Base-by-base conservation (phyloP, 73 alveolate species). In the Urostyla sp. region DNA sequence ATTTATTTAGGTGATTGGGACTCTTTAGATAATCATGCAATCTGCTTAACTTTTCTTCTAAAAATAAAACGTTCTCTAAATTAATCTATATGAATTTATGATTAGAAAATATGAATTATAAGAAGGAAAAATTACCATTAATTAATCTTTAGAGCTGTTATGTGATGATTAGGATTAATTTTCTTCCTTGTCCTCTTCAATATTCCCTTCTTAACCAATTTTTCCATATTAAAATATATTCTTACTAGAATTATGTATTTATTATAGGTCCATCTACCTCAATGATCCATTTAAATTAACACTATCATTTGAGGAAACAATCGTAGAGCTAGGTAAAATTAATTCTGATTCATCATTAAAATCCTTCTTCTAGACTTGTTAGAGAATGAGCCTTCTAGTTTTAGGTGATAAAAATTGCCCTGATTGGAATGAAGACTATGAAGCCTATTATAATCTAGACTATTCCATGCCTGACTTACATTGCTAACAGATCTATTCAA, bases 31-130 rank as follows among this genome's bases (percentile, higher is more conserved):
- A 31, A 16, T 69, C 83, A 69, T 27, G 5, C 67, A 69, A 27
- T 21, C 18, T 26, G 48, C 15, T 3, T 6, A 69, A 13, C 10
- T 69, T 44, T 6, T 69, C 83, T 23, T 69, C 83, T 36, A 69
- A 46, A 23, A 27, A 69, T 49, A 69, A 55, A 1, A 69, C 83
- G 49, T 69, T 69, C 54, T 69, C 83, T 32, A 69, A 34, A 36
- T 69, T 69, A 6, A 69, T 7, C 80, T 66, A 66, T 16, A 66
- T 40, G n/a, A 13, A 40, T 13, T 11, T 36, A 40, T 4, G 8
- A 13, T 3, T 40, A 37, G 43, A 40, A 3, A 20, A 7, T 38
- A 40, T 16, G n/a, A n/a, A n/a, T 40, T 40, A 40, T 16, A 10
- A 40, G 20, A 10, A 40, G 52, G 20, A 11, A 40, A 40, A 10